phyloP scores from a whole-genome alignment of 1,284 basidiomycete genomes.

The Heimioporus retisporus region DNA sequence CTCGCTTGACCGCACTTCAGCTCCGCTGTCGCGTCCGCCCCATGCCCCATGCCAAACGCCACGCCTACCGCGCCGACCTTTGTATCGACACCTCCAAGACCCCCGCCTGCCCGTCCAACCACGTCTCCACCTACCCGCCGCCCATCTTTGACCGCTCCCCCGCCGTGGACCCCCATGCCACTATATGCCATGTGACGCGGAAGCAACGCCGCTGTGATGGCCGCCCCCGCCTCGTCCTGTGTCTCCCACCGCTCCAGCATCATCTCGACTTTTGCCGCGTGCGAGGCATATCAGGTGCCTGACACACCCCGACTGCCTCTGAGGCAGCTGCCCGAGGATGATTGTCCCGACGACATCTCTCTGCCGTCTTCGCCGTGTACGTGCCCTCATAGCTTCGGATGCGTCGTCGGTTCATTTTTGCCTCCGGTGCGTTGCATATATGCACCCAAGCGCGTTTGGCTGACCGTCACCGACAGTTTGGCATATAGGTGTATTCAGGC shows the following conservation, averaged over 20 bases:
- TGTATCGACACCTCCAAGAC: slow-evolving; percentile 55
- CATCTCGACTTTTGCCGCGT: too few species aligned
- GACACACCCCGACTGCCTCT: slow-evolving; percentile 36
- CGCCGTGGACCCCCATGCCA: neutral
- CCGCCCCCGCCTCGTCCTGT: slow-evolving; percentile 17
- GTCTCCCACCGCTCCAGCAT: slow-evolving; percentile 32
- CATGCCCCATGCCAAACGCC: too few species aligned
- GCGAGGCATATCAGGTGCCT: slow-evolving; percentile 15
- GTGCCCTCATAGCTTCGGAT: slow-evolving; percentile 13
- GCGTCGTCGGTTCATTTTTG: neutral
- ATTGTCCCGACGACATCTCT: slow-evolving; percentile 23
- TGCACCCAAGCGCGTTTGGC: neutral
- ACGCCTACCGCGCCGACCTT: slow-evolving; percentile 54
- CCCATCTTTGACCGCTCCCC: slow-evolving; percentile 52
- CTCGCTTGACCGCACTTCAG: too few species aligned
- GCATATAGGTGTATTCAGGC: slow-evolving; percentile 21
- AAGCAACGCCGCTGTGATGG: neutral
- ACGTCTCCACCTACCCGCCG: slow-evolving; percentile 52
- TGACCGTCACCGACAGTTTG: slow-evolving; percentile 8
- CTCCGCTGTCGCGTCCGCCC: too few species aligned
- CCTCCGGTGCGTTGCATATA: slow-evolving; percentile 26
- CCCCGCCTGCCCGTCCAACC: slow-evolving; percentile 45
- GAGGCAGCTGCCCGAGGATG: slow-evolving; percentile 37
- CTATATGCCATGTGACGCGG: too few species aligned
- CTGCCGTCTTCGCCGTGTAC: neutral